phyloP scores from a whole-genome alignment of 345 rosid genomes.

The Arabidopsis arenosa region DNA sequence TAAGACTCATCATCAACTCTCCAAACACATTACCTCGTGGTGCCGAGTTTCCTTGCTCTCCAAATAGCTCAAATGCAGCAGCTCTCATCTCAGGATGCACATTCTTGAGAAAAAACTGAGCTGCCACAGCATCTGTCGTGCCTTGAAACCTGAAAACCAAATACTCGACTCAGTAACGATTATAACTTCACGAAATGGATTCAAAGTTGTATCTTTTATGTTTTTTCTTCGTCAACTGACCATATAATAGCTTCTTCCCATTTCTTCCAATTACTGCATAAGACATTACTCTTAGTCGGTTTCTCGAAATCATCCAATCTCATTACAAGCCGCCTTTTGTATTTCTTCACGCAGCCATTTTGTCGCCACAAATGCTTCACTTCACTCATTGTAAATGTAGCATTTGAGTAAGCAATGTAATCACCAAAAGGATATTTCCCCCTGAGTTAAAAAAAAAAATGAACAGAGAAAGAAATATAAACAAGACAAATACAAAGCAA shows the following conservation, averaged over 20 bases:
- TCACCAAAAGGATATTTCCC: conserved; percentile 93
- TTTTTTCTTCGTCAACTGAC: conserved; percentile 44
- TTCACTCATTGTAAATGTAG: conserved; percentile 75
- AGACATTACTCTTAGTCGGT: conserved; percentile 73
- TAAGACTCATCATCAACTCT: conserved; percentile 81
- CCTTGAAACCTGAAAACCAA: conserved; percentile 78
- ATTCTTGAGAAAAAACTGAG: conserved; percentile 93
- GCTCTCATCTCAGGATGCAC: conserved; percentile 78
- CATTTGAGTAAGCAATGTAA: conserved; percentile 76
- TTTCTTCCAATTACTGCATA: conserved; percentile 92
- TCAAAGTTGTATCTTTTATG: not conserved
- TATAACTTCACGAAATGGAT: not conserved
- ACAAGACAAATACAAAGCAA: conserved; percentile 33
- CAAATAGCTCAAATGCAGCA: conserved; percentile 75
- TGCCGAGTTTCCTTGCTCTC: conserved; percentile 58
- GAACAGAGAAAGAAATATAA: conserved; percentile 31
- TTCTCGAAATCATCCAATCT: conserved; percentile 94
- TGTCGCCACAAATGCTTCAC: conserved; percentile 91
- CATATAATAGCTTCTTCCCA: conserved; percentile 91
- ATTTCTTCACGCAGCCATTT: conserved; percentile 69
- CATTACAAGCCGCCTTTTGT: conserved; percentile 70
- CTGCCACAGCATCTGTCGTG: conserved; percentile 93
- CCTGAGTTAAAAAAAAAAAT: conserved; percentile 53
- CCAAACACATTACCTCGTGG: conserved; percentile 87
- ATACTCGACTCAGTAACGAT: conserved; percentile 15